Evolutionary conservation across 306 rosid species (phyloP).

Genomic region (Ormosia semicastrata): DNA sequence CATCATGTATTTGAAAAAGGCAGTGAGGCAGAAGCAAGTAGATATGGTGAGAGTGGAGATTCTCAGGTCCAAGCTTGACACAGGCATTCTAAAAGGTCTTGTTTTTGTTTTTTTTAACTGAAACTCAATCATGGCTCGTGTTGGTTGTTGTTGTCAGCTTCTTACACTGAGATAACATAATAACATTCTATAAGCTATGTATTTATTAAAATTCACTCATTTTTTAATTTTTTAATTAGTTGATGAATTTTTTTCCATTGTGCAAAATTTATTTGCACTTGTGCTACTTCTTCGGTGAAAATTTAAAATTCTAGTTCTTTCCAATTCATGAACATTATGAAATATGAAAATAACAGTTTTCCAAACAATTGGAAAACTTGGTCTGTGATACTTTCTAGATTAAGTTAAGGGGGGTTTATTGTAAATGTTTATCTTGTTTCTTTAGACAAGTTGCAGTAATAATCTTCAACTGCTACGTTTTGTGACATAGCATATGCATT

Average conservation of each 20-base stretch:
- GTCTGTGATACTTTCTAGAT: neutral
- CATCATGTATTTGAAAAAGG: slow-evolving; percentile 38
- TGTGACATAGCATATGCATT: neutral
- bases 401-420: neutral
- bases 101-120: neutral
- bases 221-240: neutral
- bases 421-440: neutral
- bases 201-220: neutral
- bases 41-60: slow-evolving; percentile 36
- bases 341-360: neutral
- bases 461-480: neutral
- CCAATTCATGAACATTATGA: neutral
- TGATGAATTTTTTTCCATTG: neutral
- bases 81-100: slow-evolving; percentile 78
- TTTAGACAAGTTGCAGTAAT: neutral
- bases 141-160: neutral
- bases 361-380: neutral
- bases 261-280: neutral
- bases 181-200: neutral
- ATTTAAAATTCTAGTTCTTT: neutral
- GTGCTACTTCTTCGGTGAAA: neutral
- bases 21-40: slow-evolving; percentile 28
- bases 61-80: slow-evolving; percentile 43
- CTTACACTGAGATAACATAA: neutral
- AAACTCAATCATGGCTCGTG: neutral